Conservation (phyloP, 352 stramenopile species). For the Phytophthora chlamydospora region DNA sequence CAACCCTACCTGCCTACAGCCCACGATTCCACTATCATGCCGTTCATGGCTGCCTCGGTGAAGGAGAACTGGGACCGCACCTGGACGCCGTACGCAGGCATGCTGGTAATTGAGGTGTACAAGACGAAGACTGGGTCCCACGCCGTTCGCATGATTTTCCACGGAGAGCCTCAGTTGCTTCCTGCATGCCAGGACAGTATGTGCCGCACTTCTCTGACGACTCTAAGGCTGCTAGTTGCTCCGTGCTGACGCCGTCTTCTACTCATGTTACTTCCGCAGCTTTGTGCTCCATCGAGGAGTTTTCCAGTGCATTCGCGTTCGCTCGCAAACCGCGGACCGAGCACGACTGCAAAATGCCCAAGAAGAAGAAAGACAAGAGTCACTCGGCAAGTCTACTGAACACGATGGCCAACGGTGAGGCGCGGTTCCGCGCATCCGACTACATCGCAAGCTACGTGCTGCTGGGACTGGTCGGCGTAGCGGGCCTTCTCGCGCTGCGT, state of each 20-base stretch:
- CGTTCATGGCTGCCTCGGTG: conserved; percentile 72
- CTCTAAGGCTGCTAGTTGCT: not conserved
- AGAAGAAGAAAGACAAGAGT: conserved; percentile 28
- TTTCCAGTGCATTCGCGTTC: conserved; percentile 64
- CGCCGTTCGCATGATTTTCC: conserved; percentile 73
- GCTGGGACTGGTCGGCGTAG: conserved; percentile 63
- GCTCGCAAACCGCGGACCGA: conserved; percentile 50
- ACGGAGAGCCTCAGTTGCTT: conserved; percentile 70
- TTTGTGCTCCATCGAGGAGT: conserved; percentile 71
- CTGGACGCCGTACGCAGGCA: conserved; percentile 85
- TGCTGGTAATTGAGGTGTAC: conserved; percentile 84
- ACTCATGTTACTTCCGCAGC: conserved; percentile 18
- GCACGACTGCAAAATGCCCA: conserved; percentile 57
- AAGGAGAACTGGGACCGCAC: conserved; percentile 81
- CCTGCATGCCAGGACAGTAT: conserved; percentile 79
- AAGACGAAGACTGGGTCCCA: conserved; percentile 68
- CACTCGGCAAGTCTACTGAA: conserved; percentile 36
- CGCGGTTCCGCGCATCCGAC: conserved; percentile 35
- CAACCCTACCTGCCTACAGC: conserved; percentile 15
- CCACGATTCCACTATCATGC: conserved; percentile 90
- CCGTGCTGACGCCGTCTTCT: conserved; percentile 9
- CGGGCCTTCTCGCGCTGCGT: conserved; percentile 53
- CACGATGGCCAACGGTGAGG: conserved; percentile 5
- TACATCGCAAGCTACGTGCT: conserved; percentile 64
- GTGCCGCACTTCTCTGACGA: not conserved